phyloP scores from a whole-genome alignment of 805 yeast genomes.

The Torulaspora franciscae region DNA sequence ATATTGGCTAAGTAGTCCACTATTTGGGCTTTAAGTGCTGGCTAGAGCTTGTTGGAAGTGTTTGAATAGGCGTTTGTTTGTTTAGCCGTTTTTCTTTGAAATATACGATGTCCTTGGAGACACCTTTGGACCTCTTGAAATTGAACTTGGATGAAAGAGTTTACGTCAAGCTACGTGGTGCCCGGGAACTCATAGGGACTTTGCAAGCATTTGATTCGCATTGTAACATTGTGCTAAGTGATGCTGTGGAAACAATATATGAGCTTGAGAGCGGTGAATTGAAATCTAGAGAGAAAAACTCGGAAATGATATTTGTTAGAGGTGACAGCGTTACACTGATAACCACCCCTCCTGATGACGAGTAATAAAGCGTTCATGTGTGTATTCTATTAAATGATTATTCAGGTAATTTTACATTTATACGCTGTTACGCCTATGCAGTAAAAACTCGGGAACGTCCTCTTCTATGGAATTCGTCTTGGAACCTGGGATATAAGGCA shows the following conservation, averaged over 20 bases:
- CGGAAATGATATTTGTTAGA: conserved; percentile 91
- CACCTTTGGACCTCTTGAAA: conserved; percentile 85
- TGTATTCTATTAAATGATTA: neutral
- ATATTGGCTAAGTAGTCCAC: neutral
- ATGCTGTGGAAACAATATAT: conserved; percentile 80
- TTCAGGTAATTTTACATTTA: neutral
- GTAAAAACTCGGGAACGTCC: conserved; percentile 33
- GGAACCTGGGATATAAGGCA: conserved; percentile 61
- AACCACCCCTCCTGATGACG: conserved; percentile 43
- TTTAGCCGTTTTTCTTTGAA: neutral
- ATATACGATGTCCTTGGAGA: conserved; percentile 41
- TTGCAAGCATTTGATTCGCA: conserved; percentile 94
- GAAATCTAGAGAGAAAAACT: conserved; percentile 47
- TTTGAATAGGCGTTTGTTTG: neutral
- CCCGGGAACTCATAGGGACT: conserved; percentile 84
- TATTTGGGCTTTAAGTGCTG: neutral
- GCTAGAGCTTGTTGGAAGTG: neutral
- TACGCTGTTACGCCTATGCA: conserved; percentile 61
- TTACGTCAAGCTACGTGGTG: conserved; percentile 86
- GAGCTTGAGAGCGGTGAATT: conserved; percentile 46
- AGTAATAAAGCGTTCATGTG: conserved; percentile 8
- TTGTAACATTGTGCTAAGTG: conserved; percentile 92
- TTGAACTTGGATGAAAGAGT: conserved; percentile 82
- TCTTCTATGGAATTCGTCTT: conserved; percentile 21
- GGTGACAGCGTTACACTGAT: conserved; percentile 96